A percentile compares a stretch with the other conserved stretches of the same genome.
Conservation (phyloP, 106 monocot genomes). For the Platanthera zijinensis region DNA sequence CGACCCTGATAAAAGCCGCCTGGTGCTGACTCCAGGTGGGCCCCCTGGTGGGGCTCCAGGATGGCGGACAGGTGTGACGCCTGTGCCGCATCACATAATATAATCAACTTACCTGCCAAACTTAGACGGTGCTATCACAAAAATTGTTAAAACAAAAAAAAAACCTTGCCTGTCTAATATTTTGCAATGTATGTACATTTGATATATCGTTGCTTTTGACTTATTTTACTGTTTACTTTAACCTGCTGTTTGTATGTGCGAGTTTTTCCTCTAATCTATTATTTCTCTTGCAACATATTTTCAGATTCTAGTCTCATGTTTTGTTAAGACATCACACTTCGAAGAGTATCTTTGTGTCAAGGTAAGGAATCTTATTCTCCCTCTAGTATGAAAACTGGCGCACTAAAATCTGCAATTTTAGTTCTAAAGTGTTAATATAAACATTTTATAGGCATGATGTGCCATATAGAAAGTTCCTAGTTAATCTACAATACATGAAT, state of each 20-base stretch:
- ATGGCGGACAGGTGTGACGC: no score
- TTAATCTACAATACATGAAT: no score
- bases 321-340: slow-evolving; percentile 94
- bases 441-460: no score
- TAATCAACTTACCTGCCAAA: neutral
- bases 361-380: slow-evolving; percentile 27
- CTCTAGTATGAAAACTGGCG: neutral
- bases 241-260: neutral
- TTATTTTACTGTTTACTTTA: neutral
- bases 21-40: no score
- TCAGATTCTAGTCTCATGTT: slow-evolving; percentile 94
- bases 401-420: neutral
- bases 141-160: no score
- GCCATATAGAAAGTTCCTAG: no score
- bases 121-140: neutral
- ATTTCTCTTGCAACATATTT: slow-evolving; percentile 9
- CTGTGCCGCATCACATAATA: no score
- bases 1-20: no score
- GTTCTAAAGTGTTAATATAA: neutral
- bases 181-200: no score
- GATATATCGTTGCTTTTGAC: no score
- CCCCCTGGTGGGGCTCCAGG: no score
- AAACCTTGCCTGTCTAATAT: no score
- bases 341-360: slow-evolving; percentile 93
- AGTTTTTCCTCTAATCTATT: slow-evolving; percentile 5